Base-by-base conservation (phyloP, 2,329 filamentous ascomycete species). In the Fusarium denticulatum region DNA sequence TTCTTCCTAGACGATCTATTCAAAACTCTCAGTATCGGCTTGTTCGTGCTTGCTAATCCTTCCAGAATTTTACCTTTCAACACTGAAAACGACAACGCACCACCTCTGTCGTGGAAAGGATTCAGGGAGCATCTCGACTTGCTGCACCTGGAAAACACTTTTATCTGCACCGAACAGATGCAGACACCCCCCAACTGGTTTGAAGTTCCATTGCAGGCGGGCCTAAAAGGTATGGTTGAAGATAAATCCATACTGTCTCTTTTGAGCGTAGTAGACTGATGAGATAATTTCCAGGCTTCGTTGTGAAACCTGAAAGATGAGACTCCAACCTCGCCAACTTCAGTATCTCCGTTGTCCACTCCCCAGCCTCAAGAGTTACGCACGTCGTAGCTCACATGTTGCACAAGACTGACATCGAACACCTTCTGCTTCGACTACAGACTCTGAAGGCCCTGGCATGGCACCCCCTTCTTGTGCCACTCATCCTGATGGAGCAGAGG, bases 181-280 rank as follows among this genome's bases (percentile, higher is more conserved):
- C n/a, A 50, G 16, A 50, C 30, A 12, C 47, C 47, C 3, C 47
- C 47, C 0, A 50, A 16, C 8, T 50, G 47, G 30, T 24, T 34
- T 34, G 30, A 50, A 24, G 47, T 34, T 20, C 47, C 47, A 2
- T 11, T 50, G 6, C 22, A 34, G 24, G 6, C 7, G 5, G 47
- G 47, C 7, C 15, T 34, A 10, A 50, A 20, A 20, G 47, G 30
- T 24, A 50, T n/a, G n/a, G n/a, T n/a, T n/a, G n/a, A n/a, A n/a
- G 8, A 18, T 18, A 4, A n/a, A 15, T 15, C 15, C 6, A 6
- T 24, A 2, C 2, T 13, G 7, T 50, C 14, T 13, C 11, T 24
- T 6, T n/a, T 0, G 6, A 6, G 46, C 5, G 28, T 3, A 5
- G 0, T 0, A 32, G 3, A 16, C 15, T 34, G 2, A 34, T 6